These are phyloP conservation scores for Acanthamoeba culbertsoni DNA, from an alignment of 208 protist genomes.

Conservation along the genomic window DNA sequence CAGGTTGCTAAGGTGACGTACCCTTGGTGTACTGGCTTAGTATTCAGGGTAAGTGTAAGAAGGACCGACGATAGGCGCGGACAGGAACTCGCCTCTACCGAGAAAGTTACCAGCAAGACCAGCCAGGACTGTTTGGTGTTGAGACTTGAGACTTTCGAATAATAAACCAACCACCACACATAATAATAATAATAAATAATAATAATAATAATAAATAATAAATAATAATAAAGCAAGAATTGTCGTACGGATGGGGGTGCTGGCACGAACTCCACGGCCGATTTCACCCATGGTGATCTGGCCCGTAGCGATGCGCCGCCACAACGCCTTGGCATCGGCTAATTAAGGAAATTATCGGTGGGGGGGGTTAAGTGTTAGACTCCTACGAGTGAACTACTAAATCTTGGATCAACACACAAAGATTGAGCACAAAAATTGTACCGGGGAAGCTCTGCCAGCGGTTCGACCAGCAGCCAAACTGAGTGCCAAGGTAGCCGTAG, in stretches of 20 bases:
- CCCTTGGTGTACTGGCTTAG: constrained; percentile 1
- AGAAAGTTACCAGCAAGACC: constrained; percentile 49
- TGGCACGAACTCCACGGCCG: background rate
- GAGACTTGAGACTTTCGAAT: too few relatives aligned
- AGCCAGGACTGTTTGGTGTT: background rate
- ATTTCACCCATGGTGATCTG: constrained; percentile 46
- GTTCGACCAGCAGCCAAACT: constrained; percentile 13
- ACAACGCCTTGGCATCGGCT: constrained; percentile 43
- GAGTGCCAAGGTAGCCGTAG: constrained; percentile 37
- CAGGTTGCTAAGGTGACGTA: too few relatives aligned
- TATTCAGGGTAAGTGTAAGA: constrained; percentile 56
- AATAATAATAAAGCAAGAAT: background rate
- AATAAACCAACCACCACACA: too few relatives aligned
- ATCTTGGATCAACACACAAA: too few relatives aligned
- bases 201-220: background rate
- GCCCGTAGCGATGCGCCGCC: background rate
- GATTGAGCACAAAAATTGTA: background rate
- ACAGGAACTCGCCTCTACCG: constrained; percentile 45
- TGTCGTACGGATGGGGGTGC: constrained; percentile 34
- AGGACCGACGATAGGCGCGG: constrained; percentile 29
- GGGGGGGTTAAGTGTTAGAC: too few relatives aligned
- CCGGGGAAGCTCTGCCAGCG: constrained; percentile 13
- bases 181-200: background rate
- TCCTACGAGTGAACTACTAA: too few relatives aligned
- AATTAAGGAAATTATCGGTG: background rate